These are phyloP conservation scores for Blastocystis sp. DNA, from an alignment of 352 stramenopile species.

Conservation along the genomic window DNA sequence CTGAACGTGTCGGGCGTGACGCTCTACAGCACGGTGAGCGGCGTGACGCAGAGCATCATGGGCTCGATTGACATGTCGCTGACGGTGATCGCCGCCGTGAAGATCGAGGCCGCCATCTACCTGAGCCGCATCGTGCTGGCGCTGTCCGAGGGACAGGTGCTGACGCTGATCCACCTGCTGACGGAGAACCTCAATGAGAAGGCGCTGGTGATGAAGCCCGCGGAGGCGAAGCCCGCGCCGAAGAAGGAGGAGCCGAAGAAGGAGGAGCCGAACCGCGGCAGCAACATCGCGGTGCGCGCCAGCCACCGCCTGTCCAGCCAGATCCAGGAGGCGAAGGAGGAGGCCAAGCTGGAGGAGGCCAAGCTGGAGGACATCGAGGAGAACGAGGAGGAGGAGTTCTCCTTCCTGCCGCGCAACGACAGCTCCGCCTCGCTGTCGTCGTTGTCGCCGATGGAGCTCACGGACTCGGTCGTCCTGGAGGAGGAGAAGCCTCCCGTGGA, in stretches of 20 bases:
- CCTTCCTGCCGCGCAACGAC: constrained; percentile 23
- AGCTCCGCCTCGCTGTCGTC: constrained; percentile 12
- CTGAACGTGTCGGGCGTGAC: constrained; percentile 32
- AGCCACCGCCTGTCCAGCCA: constrained; percentile 36
- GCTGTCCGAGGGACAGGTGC: constrained; percentile 48
- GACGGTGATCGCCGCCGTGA: constrained; percentile 28
- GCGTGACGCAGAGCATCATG: constrained; percentile 46
- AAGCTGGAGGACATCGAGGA: not conserved
- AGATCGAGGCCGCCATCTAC: constrained; percentile 19
- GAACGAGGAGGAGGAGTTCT: not conserved
- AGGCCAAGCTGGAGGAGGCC: constrained; percentile 5
- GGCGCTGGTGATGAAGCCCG: constrained; percentile 1
- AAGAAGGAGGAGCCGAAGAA: not conserved
- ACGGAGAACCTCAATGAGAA: constrained; percentile 59
- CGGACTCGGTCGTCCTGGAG: not conserved
- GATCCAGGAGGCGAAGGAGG: constrained; percentile 13
- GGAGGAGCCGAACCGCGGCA: not conserved
- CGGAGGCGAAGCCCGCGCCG: not conserved
- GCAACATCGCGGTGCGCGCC: not conserved
- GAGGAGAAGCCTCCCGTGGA: constrained; percentile 49
- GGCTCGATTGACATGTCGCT: constrained; percentile 49
- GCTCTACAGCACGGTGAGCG: constrained; percentile 13
- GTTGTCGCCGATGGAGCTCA: not conserved
- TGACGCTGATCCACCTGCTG: constrained; percentile 53
- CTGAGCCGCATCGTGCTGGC: constrained; percentile 47